Evolutionary conservation across 257 asterid genomes (phyloP).

Genomic region (Nicotiana tomentosiformis): DNA sequence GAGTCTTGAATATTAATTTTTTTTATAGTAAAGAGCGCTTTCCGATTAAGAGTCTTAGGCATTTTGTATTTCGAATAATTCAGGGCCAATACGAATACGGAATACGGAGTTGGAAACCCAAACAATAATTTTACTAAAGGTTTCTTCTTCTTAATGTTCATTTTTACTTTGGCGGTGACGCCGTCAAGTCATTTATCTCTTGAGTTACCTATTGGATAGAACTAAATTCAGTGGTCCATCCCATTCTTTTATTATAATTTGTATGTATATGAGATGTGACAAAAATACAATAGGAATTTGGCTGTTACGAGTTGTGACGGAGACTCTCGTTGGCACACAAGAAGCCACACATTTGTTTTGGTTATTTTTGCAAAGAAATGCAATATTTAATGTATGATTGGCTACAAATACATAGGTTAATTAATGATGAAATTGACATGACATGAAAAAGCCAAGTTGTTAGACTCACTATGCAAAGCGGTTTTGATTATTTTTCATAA

Average conservation of each 20-base stretch:
- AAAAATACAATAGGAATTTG: no score
- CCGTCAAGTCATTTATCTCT: background rate
- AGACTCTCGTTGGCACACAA: background rate
- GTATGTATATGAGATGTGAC: background rate
- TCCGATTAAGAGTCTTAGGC: no score
- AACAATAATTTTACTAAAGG: no score
- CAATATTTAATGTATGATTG: background rate
- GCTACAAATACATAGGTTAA: background rate
- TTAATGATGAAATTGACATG: background rate
- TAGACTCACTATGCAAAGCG: background rate
- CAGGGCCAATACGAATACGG: no score
- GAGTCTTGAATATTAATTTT: no score
- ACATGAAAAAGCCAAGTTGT: background rate
- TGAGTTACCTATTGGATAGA: background rate
- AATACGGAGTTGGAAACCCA: no score
- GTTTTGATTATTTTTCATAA: background rate
- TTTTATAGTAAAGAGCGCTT: no score
- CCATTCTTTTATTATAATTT: no score
- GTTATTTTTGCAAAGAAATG: background rate
- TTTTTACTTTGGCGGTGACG: background rate
- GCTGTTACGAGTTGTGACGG: background rate
- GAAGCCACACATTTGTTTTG: background rate
- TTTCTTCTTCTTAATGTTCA: background rate
- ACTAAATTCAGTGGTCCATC: background rate
- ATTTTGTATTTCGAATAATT: no score